Evolutionary conservation across 2,329 filamentous ascomycete species (phyloP).

Genomic region (Lizonia empirigonia): DNA sequence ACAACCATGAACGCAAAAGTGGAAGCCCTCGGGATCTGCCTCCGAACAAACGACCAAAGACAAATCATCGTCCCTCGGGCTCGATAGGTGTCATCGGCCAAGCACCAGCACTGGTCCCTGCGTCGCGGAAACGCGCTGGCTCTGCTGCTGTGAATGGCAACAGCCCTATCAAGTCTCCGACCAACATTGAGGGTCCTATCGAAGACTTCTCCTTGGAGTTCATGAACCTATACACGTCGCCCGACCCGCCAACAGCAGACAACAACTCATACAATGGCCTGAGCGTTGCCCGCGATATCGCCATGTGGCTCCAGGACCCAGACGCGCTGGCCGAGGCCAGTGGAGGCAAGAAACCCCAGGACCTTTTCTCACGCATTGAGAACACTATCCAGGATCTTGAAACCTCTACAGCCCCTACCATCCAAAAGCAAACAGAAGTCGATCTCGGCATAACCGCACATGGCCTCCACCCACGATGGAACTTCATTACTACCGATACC

Average conservation of each 20-base stretch:
- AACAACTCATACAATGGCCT: slow-evolving; percentile 82
- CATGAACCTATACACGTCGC: slow-evolving; percentile 72
- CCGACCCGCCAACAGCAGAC: slow-evolving; percentile 60
- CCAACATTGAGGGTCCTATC: slow-evolving; percentile 67
- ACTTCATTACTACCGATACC: slow-evolving; percentile 64
- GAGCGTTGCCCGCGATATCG: slow-evolving; percentile 73
- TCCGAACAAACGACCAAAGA: slow-evolving; percentile 78
- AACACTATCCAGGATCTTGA: slow-evolving; percentile 60
- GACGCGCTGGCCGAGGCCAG: slow-evolving; percentile 71
- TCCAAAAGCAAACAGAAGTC: slow-evolving; percentile 60
- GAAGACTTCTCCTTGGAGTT: slow-evolving; percentile 79
- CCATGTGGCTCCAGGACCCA: slow-evolving; percentile 77
- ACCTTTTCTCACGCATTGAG: slow-evolving; percentile 72
- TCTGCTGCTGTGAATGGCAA: slow-evolving; percentile 65
- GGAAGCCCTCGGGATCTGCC: slow-evolving; percentile 59
- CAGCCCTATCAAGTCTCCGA: slow-evolving; percentile 79
- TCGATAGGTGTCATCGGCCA: slow-evolving; percentile 73
- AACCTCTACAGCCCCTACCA: slow-evolving; percentile 55
- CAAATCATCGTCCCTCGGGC: slow-evolving; percentile 76
- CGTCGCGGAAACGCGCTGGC: slow-evolving; percentile 65
- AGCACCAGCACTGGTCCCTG: slow-evolving; percentile 68
- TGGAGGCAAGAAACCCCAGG: slow-evolving; percentile 64
- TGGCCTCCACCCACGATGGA: slow-evolving; percentile 71
- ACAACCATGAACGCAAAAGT: slow-evolving; percentile 54
- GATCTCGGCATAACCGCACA: slow-evolving; percentile 55